Evolutionary conservation across 371 early-diverging fungal species (phyloP).

Genomic region (Mucor piriformis): DNA sequence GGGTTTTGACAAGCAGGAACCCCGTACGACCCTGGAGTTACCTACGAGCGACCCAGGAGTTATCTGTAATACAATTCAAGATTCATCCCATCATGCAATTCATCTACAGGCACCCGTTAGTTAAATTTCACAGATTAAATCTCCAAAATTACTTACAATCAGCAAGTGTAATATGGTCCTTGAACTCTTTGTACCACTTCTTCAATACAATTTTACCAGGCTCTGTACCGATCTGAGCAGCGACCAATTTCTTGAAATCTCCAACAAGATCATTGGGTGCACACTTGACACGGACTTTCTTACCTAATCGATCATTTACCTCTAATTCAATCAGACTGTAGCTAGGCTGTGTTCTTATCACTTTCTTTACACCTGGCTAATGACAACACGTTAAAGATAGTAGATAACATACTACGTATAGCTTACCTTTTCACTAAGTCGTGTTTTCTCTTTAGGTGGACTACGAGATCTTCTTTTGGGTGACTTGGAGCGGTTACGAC

Average conservation of each 20-base stretch:
- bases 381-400: background rate
- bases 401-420: background rate
- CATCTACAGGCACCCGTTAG: no score
- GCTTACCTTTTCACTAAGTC: background rate
- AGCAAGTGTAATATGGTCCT: slow-evolving; percentile 92
- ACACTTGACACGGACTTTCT: slow-evolving; percentile 88
- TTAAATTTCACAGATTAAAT: no score
- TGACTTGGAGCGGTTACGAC: slow-evolving; percentile 33
- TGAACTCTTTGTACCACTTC: slow-evolving; percentile 90
- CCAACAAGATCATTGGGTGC: slow-evolving; percentile 88
- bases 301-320: slow-evolving; percentile 91
- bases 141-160: slow-evolving; percentile 89
- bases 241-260: slow-evolving; percentile 90
- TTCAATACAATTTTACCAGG: slow-evolving; percentile 90
- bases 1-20: background rate
- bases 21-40: background rate
- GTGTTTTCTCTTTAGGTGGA: slow-evolving; percentile 7
- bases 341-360: slow-evolving; percentile 22
- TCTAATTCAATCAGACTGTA: slow-evolving; percentile 68
- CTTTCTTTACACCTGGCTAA: slow-evolving; percentile 15
- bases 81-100: slow-evolving; percentile 92
- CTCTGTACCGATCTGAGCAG: slow-evolving; percentile 93
- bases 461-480: slow-evolving; percentile 11
- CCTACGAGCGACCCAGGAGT: background rate
- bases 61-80: slow-evolving; percentile 81